Evolutionary conservation across 306 rosid genomes (phyloP), one percentile per base, ranked within the genome.

Genomic region (Dalbergia oliveri): DNA sequence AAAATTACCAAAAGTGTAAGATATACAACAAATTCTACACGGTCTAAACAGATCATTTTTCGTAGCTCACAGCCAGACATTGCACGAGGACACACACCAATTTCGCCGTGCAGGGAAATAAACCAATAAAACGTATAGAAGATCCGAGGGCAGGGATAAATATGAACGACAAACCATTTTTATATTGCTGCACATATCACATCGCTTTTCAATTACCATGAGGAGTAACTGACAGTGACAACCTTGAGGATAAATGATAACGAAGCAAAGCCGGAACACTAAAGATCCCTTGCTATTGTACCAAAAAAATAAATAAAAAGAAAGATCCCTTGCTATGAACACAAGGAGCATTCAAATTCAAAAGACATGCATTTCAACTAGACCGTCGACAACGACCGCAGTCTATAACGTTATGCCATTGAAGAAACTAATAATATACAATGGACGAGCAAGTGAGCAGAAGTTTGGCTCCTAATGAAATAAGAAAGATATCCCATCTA

Each of bases 351-450:
- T 50, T 47, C 26, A 61, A 71, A 49, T 50, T 47, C 26, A 61
- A 71, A 69, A 60, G 26, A 4, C 9, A 71, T 18, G 65, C 9
- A 49, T 35, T 11, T 45, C 15, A 34, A 45, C 54, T 15, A 51
- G 44, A 69, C 61, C 47, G 14, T 33, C 41, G 1, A 39, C 51
- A 64, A 31, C 3, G 35, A 71, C 31, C 69, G 11, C 5, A 11
- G 81, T 53, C 18, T 23, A 73, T 23, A 73, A 51, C 78, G 67
- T 45, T 31, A 26, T 50, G 77, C 78, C 33, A 43, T 0, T 15
- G 33, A 56, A 12, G 47, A 69, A 82, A 61, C 61, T 23, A 64
- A 8, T 23, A 64, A 8, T 77, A 69, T 85, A 83, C 91, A 85
- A 58, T 26, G 57, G 33, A 53, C 16, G 21, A 9, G 75, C 26